Evolutionary conservation across 768 basidiomycete genomes (phyloP), one percentile per base, ranked within the genome.

Genomic region (Mycena polygramma): DNA sequence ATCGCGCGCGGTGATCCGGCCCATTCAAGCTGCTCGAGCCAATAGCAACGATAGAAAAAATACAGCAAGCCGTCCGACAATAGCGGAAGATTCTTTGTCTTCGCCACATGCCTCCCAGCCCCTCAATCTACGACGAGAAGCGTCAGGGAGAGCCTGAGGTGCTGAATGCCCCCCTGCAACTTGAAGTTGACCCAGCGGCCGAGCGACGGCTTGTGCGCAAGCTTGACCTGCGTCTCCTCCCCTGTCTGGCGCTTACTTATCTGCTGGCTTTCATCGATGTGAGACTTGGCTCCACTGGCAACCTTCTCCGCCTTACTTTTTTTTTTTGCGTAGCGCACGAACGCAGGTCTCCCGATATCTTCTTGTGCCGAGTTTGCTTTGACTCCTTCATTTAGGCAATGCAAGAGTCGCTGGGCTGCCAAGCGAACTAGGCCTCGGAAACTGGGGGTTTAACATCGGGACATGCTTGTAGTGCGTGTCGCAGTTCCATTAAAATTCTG

Each of bases 391-490:
- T 51, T n/a, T 41, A 49, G 61, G 20, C 51, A 65, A 65, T 19
- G 63, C 63, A 8, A 36, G 15, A 48, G 45, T 66, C 57, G 64
- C 64, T 20, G 64, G 64, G 5, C 22, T 66, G 19, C 4, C 55
- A 7, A 49, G 43, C 7, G 64, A 66, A 24, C 9, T 51, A 1
- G 3, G 13, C 24, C 55, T 66, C 17, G 64, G 55, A 14, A 66
- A 66, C 36, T 66, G 55, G 64, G 64, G 64, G 11, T 66, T 57
- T 14, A 66, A 66, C 46, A 66, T 65, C 43, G 63, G 64, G 26
- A 66, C 64, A 7, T 66, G 46, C 13, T 35, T 65, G 22, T 65
- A 57, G 41, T 57, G 4, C 15, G 53, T 65, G 43, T 45, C 43
- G 4, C 17, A 4, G 13, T 37, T 22, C 15, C 1, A 8, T 55